Evolutionary conservation across 148 eudicot species (phyloP).

Genomic region (Oxyria digyna): DNA sequence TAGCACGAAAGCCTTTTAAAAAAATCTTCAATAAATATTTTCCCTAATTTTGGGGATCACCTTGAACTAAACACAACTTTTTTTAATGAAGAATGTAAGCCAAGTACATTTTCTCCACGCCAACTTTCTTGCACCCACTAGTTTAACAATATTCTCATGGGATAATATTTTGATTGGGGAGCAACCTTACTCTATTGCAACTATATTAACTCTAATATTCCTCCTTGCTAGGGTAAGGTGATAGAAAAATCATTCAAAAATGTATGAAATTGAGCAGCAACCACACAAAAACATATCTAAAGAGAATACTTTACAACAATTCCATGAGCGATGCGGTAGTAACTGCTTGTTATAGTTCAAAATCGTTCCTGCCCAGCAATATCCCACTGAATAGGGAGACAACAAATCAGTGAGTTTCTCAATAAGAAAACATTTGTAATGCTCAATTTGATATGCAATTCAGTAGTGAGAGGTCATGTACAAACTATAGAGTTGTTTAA

Average conservation of each 20-base stretch:
- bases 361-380: constrained; percentile 98
- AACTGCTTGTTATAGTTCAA: constrained; percentile 94
- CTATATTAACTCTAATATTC: neutral
- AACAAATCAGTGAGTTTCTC: neutral
- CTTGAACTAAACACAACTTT: too few species aligned
- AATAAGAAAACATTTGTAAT: neutral
- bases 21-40: neutral
- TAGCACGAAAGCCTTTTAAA: constrained; percentile 13
- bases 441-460: too few species aligned
- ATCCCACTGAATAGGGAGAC: constrained; percentile 59
- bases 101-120: too few species aligned
- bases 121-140: too few species aligned
- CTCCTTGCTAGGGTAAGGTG: too few species aligned
- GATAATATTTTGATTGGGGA: too few species aligned
- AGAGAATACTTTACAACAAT: constrained; percentile 52
- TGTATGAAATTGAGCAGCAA: constrained; percentile 6
- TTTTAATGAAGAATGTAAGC: too few species aligned
- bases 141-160: too few species aligned
- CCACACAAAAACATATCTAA: neutral
- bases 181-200: neutral
- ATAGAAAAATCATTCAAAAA: too few species aligned
- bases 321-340: constrained; percentile 96
- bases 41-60: too few species aligned
- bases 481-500: neutral
- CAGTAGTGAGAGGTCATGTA: too few species aligned